These are phyloP conservation scores for Apiospora phragmitis DNA, from an alignment of 2,329 filamentous ascomycete genomes.

Conservation along the genomic window DNA sequence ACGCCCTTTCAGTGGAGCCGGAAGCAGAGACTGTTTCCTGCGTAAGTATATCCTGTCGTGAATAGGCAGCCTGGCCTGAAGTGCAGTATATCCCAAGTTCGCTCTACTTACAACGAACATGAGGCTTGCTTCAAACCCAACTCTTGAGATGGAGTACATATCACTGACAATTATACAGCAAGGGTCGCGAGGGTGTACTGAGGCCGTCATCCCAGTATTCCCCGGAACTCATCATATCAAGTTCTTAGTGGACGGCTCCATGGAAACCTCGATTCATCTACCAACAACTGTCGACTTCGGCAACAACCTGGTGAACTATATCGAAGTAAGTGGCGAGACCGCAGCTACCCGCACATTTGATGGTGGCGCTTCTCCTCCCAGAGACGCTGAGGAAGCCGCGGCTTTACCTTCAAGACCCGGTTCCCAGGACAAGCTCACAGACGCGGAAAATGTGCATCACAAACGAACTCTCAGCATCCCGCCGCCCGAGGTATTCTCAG, in stretches of 20 bases:
- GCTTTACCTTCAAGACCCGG: conserved; percentile 33
- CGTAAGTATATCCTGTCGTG: conserved; percentile 59
- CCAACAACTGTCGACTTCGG: conserved; percentile 97
- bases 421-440: conserved; percentile 39
- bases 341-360: conserved; percentile 27
- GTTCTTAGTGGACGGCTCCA: conserved; percentile 91
- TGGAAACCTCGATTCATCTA: conserved; percentile 82
- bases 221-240: conserved; percentile 96
- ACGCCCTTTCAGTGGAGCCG: conserved; percentile 98
- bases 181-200: conserved; percentile 63
- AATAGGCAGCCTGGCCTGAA: background rate
- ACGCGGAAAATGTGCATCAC: conserved; percentile 45
- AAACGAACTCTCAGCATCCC: conserved; percentile 57
- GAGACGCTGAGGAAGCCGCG: conserved; percentile 29
- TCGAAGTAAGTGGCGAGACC: conserved; percentile 74
- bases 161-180: conserved; percentile 35
- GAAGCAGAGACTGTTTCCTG: conserved; percentile 83
- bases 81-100: background rate
- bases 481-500: conserved; percentile 64
- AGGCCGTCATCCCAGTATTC: conserved; percentile 77
- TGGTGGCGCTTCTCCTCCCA: conserved; percentile 30
- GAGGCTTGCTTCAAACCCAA: background rate
- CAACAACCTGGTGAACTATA: conserved; percentile 97
- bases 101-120: background rate
- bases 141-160: background rate